Evolutionary conservation across 1,284 basidiomycete genomes (phyloP), one percentile per base, ranked within the genome.

Genomic region (Neonothopanus nambi): DNA sequence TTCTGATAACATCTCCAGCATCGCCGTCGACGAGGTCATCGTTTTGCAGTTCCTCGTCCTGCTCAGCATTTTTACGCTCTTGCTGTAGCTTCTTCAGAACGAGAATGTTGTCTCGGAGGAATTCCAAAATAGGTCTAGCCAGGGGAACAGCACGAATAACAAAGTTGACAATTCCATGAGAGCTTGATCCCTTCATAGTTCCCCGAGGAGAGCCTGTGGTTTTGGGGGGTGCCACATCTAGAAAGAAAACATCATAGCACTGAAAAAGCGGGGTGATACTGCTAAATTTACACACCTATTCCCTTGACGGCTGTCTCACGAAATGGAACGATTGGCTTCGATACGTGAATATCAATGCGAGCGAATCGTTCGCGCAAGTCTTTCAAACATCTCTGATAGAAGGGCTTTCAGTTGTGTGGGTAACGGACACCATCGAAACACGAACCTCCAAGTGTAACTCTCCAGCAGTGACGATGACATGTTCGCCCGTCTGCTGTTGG

Each of bases 311-410:
- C 92, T 0, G 96, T 98, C 72, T 99, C 97, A 43, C 97, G 82
- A 77, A 98, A 99, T 1, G 97, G 96, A 4, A 99, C 97, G 49
- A 99, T 96, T 0, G 96, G 95, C 61, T 95, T 87, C 1, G 95
- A 98, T 7, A 90, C 87, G 61, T 96, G 93, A 45, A 99, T 95
- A 49, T 93, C 90, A 48, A 97, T 87, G 57, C 87, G 85, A 0
- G 97, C 96, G 67, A 99, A 99, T 20, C 96, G 80, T 70, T 99
- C 97, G 20, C 92, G 83, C 17, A 99, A 76, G 69, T 99, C 97
- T 70, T 94, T 95, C 48, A 99, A 71, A 66, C 97, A 99, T 60
- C 97, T 84, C 91, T 96, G 65, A 17, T 51, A 17, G 30, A 12
- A 48, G 24, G 44, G 39, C 26, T 39, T 15, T 39, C 17, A 47